phyloP scores from a whole-genome alignment of 768 basidiomycete genomes.

The Chlorophyllum brunneum region DNA sequence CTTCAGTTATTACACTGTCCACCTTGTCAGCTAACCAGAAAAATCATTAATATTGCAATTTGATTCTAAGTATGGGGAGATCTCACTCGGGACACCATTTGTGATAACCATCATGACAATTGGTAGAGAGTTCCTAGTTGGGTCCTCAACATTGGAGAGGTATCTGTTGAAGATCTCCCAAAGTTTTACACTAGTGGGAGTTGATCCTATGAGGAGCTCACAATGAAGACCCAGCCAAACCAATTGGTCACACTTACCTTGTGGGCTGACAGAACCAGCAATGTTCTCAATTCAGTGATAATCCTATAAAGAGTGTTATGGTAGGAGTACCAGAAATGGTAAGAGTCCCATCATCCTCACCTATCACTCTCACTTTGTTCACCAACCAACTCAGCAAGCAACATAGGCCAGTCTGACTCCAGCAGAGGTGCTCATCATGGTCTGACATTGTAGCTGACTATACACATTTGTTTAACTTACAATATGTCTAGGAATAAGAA shows the following conservation, averaged over 20 bases:
- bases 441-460: no score
- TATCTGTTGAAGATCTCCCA: constrained; percentile 15
- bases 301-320: constrained; percentile 6
- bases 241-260: no score
- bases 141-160: constrained; percentile 15
- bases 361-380: no score
- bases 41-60: not conserved
- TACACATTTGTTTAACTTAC: no score
- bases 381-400: no score
- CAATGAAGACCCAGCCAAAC: not conserved
- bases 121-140: not conserved
- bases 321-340: no score
- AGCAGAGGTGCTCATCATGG: no score
- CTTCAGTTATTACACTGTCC: no score
- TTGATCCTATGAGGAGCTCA: constrained; percentile 11
- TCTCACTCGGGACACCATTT: constrained; percentile 7
- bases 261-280: constrained; percentile 14
- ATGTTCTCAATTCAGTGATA: constrained; percentile 12
- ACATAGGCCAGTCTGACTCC: no score
- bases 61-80: not conserved
- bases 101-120: constrained; percentile 8
- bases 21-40: not conserved
- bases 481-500: no score
- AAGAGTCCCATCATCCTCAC: no score
- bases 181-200: constrained; percentile 15